Evolutionary conservation across 805 yeast species (phyloP).

Genomic region (Jamesozyma lodderae): DNA sequence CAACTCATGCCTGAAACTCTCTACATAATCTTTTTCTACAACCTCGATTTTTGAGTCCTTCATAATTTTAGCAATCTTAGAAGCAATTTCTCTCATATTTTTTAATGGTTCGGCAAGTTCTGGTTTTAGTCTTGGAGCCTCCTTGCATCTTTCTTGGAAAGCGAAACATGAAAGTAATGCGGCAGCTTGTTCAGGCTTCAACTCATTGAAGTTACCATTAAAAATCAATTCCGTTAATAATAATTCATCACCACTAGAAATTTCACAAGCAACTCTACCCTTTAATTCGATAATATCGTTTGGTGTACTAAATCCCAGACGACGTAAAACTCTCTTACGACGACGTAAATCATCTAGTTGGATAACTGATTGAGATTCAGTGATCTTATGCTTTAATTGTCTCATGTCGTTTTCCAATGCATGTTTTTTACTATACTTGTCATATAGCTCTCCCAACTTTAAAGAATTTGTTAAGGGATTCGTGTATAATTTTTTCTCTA

Average conservation of each 20-base stretch:
- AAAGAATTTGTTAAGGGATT: conserved; percentile 62
- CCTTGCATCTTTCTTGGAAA: conserved; percentile 92
- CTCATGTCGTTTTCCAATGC: conserved; percentile 51
- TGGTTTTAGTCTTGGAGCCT: conserved; percentile 73
- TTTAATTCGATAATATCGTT: conserved; percentile 88
- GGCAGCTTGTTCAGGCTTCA: conserved; percentile 85
- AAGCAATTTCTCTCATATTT: conserved; percentile 83
- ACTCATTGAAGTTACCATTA: conserved; percentile 88
- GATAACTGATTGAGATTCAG: conserved; percentile 81
- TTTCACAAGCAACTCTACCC: conserved; percentile 97
- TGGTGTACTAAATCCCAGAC: conserved; percentile 81
- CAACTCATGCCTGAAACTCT: conserved; percentile 80
- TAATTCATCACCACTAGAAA: conserved; percentile 79
- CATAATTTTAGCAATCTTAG: conserved; percentile 78
- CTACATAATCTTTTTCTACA: conserved; percentile 86
- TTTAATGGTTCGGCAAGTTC: conserved; percentile 90
- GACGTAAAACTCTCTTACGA: conserved; percentile 85
- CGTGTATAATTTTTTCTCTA: conserved; percentile 61
- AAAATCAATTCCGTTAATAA: conserved; percentile 84
- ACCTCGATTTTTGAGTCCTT: conserved; percentile 85
- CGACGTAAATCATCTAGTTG: conserved; percentile 90
- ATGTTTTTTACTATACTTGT: conserved; percentile 56
- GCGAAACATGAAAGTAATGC: conserved; percentile 90
- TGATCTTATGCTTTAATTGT: conserved; percentile 51
- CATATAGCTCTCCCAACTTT: conserved; percentile 53